Conservation (phyloP, 2,329 filamentous ascomycete species). For the Cytospora schulzeri region DNA sequence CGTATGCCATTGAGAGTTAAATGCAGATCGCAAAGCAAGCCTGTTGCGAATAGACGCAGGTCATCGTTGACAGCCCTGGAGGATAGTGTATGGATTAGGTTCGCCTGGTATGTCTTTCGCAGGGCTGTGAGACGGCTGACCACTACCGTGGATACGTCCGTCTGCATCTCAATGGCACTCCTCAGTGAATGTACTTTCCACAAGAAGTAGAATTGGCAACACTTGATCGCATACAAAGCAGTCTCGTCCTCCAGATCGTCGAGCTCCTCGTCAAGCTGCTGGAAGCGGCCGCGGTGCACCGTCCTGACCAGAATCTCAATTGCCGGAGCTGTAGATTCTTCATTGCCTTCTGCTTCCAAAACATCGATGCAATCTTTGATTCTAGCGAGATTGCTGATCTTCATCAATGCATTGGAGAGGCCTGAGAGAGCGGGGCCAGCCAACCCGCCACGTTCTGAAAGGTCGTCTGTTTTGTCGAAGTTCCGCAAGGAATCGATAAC, state of each 20-base stretch:
- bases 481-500: conserved; percentile 72
- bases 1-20: conserved; percentile 76
- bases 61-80: conserved; percentile 73
- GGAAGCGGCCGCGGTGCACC: conserved; percentile 71
- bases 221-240: conserved; percentile 73
- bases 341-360: conserved; percentile 64
- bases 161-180: conserved; percentile 56
- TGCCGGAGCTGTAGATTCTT: conserved; percentile 52
- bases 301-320: conserved; percentile 74
- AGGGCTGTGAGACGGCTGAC: conserved; percentile 62
- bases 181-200: conserved; percentile 76
- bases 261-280: conserved; percentile 68
- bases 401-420: conserved; percentile 72
- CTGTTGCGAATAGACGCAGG: conserved; percentile 73
- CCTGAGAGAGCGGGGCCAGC: conserved; percentile 66
- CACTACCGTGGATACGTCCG: conserved; percentile 57
- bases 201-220: conserved; percentile 87
- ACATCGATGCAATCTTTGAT: conserved; percentile 77
- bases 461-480: conserved; percentile 70
- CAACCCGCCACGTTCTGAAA: conserved; percentile 72
- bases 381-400: conserved; percentile 78
- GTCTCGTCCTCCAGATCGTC: conserved; percentile 80
- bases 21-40: conserved; percentile 79
- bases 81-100: conserved; percentile 69
- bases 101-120: conserved; percentile 60